Evolutionary conservation across 2,329 filamentous ascomycete species (phyloP).

Genomic region (Pyricularia sp.): DNA sequence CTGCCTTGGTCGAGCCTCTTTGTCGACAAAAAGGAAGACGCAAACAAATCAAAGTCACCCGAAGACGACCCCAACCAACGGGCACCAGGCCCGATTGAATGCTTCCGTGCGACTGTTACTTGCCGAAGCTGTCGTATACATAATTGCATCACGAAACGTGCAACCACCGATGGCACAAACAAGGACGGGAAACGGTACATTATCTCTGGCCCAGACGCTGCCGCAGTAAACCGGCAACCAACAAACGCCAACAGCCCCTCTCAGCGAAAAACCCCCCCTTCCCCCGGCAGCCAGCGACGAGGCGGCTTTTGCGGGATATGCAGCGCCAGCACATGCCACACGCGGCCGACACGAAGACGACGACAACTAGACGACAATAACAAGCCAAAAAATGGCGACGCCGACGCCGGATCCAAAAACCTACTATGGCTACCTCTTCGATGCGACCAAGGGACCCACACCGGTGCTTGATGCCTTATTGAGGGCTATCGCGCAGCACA

Average conservation of each 20-base stretch:
- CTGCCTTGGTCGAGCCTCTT: not conserved
- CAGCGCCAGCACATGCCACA: not conserved
- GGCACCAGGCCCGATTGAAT: not conserved
- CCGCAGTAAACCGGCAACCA: not conserved
- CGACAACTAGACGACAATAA: not conserved
- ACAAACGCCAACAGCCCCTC: not conserved
- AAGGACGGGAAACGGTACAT: not conserved
- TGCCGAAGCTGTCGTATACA: not conserved
- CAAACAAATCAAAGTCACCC: not conserved
- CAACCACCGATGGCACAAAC: not conserved
- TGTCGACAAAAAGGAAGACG: not conserved
- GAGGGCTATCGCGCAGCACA: constrained; percentile 57
- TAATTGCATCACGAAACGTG: not conserved
- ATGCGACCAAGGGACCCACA: constrained; percentile 57
- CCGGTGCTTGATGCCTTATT: constrained; percentile 59
- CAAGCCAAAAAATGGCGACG: constrained; percentile 15
- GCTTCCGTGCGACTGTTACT: not conserved
- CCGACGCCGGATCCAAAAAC: constrained; percentile 17
- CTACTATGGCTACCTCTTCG: constrained; percentile 61
- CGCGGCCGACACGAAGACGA: not conserved
- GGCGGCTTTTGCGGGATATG: not conserved
- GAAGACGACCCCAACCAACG: not conserved
- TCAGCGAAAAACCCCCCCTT: not conserved
- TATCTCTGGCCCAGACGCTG: not conserved
- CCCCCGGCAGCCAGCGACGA: not conserved